Conservation (phyloP, 805 yeast genomes). For the Metschnikowia colocasiae region DNA sequence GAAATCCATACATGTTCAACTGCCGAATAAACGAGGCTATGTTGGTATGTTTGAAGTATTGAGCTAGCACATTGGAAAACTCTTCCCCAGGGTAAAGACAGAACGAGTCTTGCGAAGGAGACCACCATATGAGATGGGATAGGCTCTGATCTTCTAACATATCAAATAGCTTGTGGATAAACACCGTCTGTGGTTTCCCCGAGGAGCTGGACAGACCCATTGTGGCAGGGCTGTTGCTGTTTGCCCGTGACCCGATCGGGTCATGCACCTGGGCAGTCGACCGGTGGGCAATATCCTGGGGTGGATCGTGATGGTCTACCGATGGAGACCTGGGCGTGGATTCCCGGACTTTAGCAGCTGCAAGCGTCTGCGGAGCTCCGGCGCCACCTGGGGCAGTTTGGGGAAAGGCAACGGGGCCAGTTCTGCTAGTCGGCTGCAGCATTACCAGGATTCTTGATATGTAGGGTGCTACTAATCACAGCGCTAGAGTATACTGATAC, state of each 20-base stretch:
- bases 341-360: constrained; percentile 1
- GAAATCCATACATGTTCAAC: constrained; percentile 45
- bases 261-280: constrained; percentile 3
- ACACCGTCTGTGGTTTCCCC: constrained; percentile 44
- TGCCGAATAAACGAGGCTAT: constrained; percentile 43
- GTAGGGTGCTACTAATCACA: background rate
- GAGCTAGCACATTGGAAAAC: constrained; percentile 66
- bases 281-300: constrained; percentile 3
- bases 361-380: background rate
- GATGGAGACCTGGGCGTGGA: constrained; percentile 5
- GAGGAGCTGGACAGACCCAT: constrained; percentile 5
- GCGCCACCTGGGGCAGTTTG: constrained; percentile 2
- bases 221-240: constrained; percentile 12
- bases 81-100: constrained; percentile 82
- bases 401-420: constrained; percentile 4
- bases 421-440: constrained; percentile 5
- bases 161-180: constrained; percentile 84
- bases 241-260: constrained; percentile 5
- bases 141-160: constrained; percentile 81
- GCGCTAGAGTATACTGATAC: background rate
- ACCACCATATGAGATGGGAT: constrained; percentile 83
- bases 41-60: constrained; percentile 49
- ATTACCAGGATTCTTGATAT: background rate
- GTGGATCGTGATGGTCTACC: background rate
- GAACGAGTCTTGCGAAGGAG: constrained; percentile 65